Conservation (phyloP, 768 basidiomycete species). For the Pholiota molesta region DNA sequence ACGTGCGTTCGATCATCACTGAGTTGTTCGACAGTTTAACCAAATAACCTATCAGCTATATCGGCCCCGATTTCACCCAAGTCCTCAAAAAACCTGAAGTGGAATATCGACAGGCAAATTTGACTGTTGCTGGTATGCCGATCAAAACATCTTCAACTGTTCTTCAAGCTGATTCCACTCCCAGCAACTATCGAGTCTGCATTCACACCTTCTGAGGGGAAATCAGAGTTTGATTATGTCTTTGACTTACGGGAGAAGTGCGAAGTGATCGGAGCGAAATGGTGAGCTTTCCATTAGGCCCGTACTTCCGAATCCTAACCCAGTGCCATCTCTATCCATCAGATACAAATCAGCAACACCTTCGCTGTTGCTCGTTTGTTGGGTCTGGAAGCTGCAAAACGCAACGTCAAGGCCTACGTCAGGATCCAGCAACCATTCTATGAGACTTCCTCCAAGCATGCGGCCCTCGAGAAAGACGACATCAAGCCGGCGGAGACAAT, state of each 20-base stretch:
- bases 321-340: constrained; percentile 7
- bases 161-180: constrained; percentile 2
- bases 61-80: constrained; percentile 74
- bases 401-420: constrained; percentile 78
- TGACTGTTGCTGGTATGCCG: constrained; percentile 68
- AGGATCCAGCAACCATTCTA: constrained; percentile 81
- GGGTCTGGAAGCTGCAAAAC: constrained; percentile 78
- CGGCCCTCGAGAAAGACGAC: constrained; percentile 73
- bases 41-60: constrained; percentile 52
- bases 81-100: constrained; percentile 69
- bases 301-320: constrained; percentile 14
- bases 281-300: constrained; percentile 42
- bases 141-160: constrained; percentile 15
- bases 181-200: constrained; percentile 67
- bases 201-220: constrained; percentile 74
- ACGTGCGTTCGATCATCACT: constrained; percentile 27
- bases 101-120: constrained; percentile 82
- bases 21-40: constrained; percentile 5
- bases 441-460: constrained; percentile 67
- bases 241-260: constrained; percentile 86
- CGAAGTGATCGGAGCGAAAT: constrained; percentile 74
- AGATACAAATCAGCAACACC: constrained; percentile 83
- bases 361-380: constrained; percentile 68
- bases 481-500: constrained; percentile 69
- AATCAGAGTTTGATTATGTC: constrained; percentile 74